Base-by-base conservation (phyloP, 1,139 yeast genomes). In the Tardiomyces depauwii region DNA sequence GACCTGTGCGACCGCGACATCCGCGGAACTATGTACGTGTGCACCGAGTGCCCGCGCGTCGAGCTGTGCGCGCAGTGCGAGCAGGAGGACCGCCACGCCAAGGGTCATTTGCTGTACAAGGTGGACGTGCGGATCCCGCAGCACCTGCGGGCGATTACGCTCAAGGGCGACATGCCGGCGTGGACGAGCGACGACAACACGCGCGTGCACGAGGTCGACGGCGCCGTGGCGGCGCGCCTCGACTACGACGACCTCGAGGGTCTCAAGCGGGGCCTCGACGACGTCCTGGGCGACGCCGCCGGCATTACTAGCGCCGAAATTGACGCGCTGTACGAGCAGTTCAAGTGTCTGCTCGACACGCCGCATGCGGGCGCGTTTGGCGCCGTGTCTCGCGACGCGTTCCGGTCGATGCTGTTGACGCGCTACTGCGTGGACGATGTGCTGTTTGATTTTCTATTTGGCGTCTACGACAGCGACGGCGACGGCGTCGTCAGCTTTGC, bases 241-340 rank as follows among this genome's bases (percentile, higher is more conserved):
- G 36, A 30, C 36, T 30, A 30, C 36, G 36, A 30, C 36, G 36
- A 30, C 16, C 36, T 30, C 11, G 36, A 30, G 36, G 10, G 36
- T 11, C 36, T 11, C 42, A 45, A 18, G 44, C 47, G 42, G 49
- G 46, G 28, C 32, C 32, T 36, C 39, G 47, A 14, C 38, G 39
- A 18, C 27, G 41, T 6, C 39, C 41, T 11, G 5, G 36, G 36
- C 16, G 36, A 30, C n/a, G 43, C 39, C 28, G 32, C 39, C 28
- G 32, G 40, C 19, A 43, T 53, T 49, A 45, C 49, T 7, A 38
- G 49, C 13, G 47, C 52, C 13, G 61, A 59, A 25, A 48, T 58
- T 11, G 57, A 52, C 38, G 58, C 60, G 6, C 48, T 58, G 23
- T 54, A 53, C 40, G 57, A 55, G 18, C 61, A 58, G 46, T 59